phyloP scores from a whole-genome alignment of 2,329 filamentous ascomycete species.

The Aspergillus aculeatinus region DNA sequence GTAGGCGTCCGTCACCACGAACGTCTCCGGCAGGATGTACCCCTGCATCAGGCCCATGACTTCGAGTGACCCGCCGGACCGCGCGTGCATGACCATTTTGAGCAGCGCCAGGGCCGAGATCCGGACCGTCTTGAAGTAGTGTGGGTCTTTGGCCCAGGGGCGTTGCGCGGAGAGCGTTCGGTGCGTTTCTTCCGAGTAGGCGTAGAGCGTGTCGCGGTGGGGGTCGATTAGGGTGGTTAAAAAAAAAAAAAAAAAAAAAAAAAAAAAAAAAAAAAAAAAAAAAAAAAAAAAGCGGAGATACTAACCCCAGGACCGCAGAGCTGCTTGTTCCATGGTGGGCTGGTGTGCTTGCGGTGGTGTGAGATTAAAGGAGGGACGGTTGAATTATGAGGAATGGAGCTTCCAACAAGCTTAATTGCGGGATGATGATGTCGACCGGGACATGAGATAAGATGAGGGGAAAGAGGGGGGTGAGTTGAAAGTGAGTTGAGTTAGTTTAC shows the following conservation, averaged over 20 bases:
- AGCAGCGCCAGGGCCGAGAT: constrained; percentile 91
- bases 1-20: constrained; percentile 93
- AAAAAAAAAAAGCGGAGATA: too few species aligned
- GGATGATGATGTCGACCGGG: not conserved
- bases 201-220: constrained; percentile 86
- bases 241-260: too few species aligned
- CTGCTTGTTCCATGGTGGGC: constrained; percentile 51
- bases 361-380: not conserved
- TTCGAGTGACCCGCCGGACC: constrained; percentile 88
- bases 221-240: constrained; percentile 81
- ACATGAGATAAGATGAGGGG: not conserved
- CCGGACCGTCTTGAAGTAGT: constrained; percentile 90
- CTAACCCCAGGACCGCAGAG: constrained; percentile 62
- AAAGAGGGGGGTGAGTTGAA: not conserved
- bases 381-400: too few species aligned
- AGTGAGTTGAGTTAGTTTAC: not conserved
- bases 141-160: constrained; percentile 75
- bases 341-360: not conserved
- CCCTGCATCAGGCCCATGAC: constrained; percentile 99
- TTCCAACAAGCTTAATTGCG: not conserved
- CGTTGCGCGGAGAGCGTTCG: constrained; percentile 62
- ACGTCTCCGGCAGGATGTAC: constrained; percentile 76
- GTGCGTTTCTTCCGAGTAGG: constrained; percentile 69
- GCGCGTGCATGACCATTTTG: constrained; percentile 99
- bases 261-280: too few species aligned